Evolutionary conservation across 2,329 filamentous ascomycete genomes (phyloP).

Genomic region (Hypoxylon sp.): DNA sequence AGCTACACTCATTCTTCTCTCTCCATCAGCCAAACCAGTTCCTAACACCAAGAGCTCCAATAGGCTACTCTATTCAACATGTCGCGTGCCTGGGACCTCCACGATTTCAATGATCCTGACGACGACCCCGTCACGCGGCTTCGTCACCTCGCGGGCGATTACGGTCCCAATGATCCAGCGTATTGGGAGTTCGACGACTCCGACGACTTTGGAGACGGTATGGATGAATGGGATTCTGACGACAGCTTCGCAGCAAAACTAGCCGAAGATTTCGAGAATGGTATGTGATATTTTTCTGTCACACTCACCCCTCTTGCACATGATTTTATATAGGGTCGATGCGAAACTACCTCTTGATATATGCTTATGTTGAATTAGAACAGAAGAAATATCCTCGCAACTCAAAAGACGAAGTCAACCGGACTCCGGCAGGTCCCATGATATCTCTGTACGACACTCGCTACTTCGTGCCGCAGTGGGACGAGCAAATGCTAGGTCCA

Average conservation of each 20-base stretch:
- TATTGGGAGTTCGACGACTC: not conserved
- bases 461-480: slow-evolving; percentile 34
- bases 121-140: slow-evolving; percentile 25
- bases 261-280: not conserved
- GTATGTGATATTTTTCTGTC: slow-evolving; percentile 1
- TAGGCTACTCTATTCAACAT: not conserved
- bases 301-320: too few species aligned
- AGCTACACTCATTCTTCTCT: not conserved
- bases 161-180: slow-evolving; percentile 25
- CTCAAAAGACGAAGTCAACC: slow-evolving; percentile 20
- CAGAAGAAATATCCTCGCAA: slow-evolving; percentile 21
- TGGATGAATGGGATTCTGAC: slow-evolving; percentile 3
- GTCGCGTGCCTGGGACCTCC: slow-evolving; percentile 17
- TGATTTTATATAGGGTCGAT: too few species aligned
- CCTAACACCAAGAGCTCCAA: not conserved
- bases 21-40: not conserved
- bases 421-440: slow-evolving; percentile 23
- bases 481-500: slow-evolving; percentile 28
- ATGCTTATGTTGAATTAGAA: slow-evolving; percentile 5
- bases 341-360: not conserved
- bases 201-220: not conserved
- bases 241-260: slow-evolving; percentile 7
- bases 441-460: slow-evolving; percentile 22
- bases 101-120: slow-evolving; percentile 31
- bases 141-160: slow-evolving; percentile 28